phyloP scores from a whole-genome alignment of 441 rosid genomes.

The Euphorbia celastroides region DNA sequence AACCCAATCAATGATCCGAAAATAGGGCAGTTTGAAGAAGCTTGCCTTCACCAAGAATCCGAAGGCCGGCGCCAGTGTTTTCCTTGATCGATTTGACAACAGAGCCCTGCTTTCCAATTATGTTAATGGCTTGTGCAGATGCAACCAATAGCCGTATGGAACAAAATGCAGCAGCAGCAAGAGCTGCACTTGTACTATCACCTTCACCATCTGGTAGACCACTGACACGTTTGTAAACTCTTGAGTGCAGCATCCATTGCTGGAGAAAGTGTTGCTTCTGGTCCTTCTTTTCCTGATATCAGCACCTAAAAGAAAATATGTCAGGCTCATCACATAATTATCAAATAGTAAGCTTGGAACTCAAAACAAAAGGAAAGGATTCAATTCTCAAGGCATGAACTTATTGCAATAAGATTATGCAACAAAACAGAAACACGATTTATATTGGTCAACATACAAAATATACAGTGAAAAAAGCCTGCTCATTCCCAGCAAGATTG shows the following conservation, averaged over 20 bases:
- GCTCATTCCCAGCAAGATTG: background rate
- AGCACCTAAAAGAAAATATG: slow-evolving; percentile 44
- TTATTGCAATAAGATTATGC: background rate
- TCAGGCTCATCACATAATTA: background rate
- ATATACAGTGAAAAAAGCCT: background rate
- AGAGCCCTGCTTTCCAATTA: slow-evolving; percentile 88
- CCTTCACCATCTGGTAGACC: slow-evolving; percentile 51
- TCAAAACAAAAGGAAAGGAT: background rate
- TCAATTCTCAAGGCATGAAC: background rate
- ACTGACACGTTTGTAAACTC: slow-evolving; percentile 67
- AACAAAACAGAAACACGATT: background rate
- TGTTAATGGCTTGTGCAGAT: slow-evolving; percentile 77
- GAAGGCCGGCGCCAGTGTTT: slow-evolving; percentile 64
- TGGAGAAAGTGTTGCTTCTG: slow-evolving; percentile 64
- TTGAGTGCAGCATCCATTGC: slow-evolving; percentile 78
- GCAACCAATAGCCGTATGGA: slow-evolving; percentile 71
- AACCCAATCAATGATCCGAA: background rate
- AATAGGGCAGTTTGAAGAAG: slow-evolving; percentile 1
- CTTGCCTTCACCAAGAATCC: slow-evolving; percentile 70
- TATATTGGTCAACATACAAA: background rate
- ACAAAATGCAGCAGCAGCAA: slow-evolving; percentile 48
- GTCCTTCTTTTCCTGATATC: slow-evolving; percentile 81
- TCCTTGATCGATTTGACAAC: slow-evolving; percentile 73
- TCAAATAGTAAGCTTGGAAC: background rate
- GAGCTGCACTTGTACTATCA: slow-evolving; percentile 32